phyloP scores from a whole-genome alignment of 441 rosid species.

The Syzygium malaccense region DNA sequence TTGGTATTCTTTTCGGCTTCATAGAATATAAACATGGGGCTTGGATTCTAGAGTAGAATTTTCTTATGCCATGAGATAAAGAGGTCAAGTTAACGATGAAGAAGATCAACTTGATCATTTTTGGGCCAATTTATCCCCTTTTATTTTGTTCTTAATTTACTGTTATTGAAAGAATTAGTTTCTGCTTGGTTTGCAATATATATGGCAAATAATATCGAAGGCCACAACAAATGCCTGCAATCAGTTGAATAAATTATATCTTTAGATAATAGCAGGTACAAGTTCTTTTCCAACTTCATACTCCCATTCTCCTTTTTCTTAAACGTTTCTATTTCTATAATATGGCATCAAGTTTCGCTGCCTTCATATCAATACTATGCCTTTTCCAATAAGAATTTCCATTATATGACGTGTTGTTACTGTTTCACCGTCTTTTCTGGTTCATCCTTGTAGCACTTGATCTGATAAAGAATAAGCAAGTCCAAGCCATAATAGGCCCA shows the following conservation, averaged over 20 bases:
- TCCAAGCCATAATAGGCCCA: background rate
- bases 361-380: conserved; percentile 17
- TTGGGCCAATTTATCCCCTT: background rate
- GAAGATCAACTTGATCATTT: background rate
- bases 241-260: background rate
- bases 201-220: background rate
- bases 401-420: too few relatives aligned
- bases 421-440: background rate
- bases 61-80: background rate
- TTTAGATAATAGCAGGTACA: background rate
- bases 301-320: background rate
- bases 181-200: too few relatives aligned
- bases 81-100: background rate
- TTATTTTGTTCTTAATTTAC: background rate
- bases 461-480: background rate
- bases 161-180: too few relatives aligned
- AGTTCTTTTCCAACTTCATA: background rate
- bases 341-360: background rate
- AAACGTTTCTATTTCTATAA: background rate
- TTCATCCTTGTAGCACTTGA: background rate
- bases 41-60: background rate
- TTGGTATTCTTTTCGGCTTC: too few relatives aligned
- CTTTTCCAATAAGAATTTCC: background rate
- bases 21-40: background rate
- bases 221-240: background rate